phyloP scores from a whole-genome alignment of 805 yeast genomes.

The Saccharomycopsis fodiens region DNA sequence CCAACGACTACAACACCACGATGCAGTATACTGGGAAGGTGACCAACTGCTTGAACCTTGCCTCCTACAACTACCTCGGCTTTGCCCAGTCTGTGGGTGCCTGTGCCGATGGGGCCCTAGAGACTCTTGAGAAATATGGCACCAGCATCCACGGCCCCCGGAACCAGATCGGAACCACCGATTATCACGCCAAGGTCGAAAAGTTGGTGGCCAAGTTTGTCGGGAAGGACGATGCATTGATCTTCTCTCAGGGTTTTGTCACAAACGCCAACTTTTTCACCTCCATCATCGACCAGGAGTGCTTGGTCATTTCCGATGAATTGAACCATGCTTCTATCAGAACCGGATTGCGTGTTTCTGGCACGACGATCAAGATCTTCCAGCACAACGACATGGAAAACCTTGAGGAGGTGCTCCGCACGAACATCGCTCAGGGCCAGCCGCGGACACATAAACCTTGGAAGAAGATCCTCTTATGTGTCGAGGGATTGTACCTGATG shows the following conservation, averaged over 20 bases:
- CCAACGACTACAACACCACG: constrained; percentile 55
- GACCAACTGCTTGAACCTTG: constrained; percentile 72
- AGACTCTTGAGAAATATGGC: constrained; percentile 61
- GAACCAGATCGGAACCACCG: constrained; percentile 64
- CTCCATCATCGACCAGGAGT: constrained; percentile 75
- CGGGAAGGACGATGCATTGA: constrained; percentile 81
- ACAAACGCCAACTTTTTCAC: constrained; percentile 87
- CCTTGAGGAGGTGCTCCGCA: constrained; percentile 70
- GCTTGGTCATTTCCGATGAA: constrained; percentile 89
- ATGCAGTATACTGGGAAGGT: constrained; percentile 73
- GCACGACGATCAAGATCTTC: constrained; percentile 87
- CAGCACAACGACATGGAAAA: constrained; percentile 84
- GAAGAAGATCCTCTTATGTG: constrained; percentile 77
- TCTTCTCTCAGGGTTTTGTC: constrained; percentile 93
- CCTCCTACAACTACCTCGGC: constrained; percentile 91
- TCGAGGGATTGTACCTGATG: constrained; percentile 90
- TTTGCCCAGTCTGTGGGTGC: constrained; percentile 92
- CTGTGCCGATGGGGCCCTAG: constrained; percentile 75
- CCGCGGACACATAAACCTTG: constrained; percentile 95
- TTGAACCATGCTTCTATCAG: constrained; percentile 94
- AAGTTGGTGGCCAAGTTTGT: constrained; percentile 71
- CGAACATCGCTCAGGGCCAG: constrained; percentile 88
- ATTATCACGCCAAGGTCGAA: constrained; percentile 70
- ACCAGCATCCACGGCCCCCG: constrained; percentile 75
- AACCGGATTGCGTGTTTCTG: constrained; percentile 87